Percentiles rank a stretch among this genome's conserved stretches.
phyloP scores from a whole-genome alignment of 2,329 filamentous ascomycete genomes.

The Xylaria hypoxylon region DNA sequence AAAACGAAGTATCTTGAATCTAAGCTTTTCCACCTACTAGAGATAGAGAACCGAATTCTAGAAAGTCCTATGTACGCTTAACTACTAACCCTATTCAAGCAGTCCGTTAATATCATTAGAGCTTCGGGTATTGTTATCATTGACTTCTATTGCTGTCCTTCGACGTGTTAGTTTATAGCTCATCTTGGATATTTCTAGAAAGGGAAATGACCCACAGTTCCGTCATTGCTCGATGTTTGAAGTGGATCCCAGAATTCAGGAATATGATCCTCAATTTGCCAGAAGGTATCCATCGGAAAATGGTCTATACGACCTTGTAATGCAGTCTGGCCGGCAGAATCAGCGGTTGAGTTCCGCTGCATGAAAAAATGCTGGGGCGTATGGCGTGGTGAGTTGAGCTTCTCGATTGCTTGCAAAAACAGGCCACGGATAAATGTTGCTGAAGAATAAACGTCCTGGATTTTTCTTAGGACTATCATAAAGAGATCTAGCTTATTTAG shows the following conservation, averaged over 20 bases:
- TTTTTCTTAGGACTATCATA: slow-evolving; percentile 33
- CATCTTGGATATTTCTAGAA: background rate
- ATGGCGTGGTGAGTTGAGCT: slow-evolving; percentile 29
- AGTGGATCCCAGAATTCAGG: slow-evolving; percentile 29
- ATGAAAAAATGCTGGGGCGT: slow-evolving; percentile 18
- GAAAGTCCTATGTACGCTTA: background rate
- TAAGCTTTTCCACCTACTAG: background rate
- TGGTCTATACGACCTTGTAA: slow-evolving; percentile 11
- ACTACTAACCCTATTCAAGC: background rate
- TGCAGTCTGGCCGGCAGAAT: background rate
- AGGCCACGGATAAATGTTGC: slow-evolving; percentile 34
- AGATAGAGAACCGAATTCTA: background rate
- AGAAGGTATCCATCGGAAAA: slow-evolving; percentile 24
- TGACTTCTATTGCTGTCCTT: slow-evolving; percentile 8
- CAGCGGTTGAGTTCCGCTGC: background rate
- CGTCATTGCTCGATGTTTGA: slow-evolving; percentile 2
- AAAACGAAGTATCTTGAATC: background rate
- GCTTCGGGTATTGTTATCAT: background rate
- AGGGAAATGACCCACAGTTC: slow-evolving; percentile 7
- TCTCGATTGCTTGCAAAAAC: slow-evolving; percentile 35
- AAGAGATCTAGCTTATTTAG: slow-evolving; percentile 35
- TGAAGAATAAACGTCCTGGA: slow-evolving; percentile 34
- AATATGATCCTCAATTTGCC: slow-evolving; percentile 26
- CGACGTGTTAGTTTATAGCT: slow-evolving; percentile 3
- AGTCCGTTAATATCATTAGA: background rate